phyloP scores from a whole-genome alignment of 2,329 filamentous ascomycete genomes.

The Ophiostoma himal-ulmi region DNA sequence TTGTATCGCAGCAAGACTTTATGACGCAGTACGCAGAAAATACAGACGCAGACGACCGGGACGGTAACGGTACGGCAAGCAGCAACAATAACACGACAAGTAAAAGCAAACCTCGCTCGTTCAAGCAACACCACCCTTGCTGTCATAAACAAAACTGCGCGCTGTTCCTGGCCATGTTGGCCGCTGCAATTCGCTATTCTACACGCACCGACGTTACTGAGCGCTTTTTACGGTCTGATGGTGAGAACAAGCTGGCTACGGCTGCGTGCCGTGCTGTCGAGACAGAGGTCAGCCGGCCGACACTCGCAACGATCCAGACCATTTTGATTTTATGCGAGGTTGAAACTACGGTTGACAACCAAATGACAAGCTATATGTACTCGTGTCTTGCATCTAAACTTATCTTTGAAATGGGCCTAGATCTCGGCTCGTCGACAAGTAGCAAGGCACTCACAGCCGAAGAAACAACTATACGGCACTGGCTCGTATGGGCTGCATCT shows the following conservation, averaged over 20 bases:
- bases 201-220: conserved; percentile 17
- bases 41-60: background rate
- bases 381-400: conserved; percentile 21
- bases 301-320: conserved; percentile 21
- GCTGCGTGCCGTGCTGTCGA: conserved; percentile 18
- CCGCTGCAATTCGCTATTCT: conserved; percentile 20
- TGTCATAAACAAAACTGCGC: conserved; percentile 16
- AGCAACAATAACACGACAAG: background rate
- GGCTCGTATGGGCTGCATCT: conserved; percentile 23
- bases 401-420: conserved; percentile 22
- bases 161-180: conserved; percentile 23
- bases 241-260: conserved; percentile 19
- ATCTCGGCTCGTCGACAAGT: conserved; percentile 17
- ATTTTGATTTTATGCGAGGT: conserved; percentile 22
- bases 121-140: conserved; percentile 12
- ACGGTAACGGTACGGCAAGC: background rate
- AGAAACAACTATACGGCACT: conserved; percentile 22
- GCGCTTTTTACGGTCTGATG: conserved; percentile 8
- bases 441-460: conserved; percentile 15
- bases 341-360: conserved; percentile 20
- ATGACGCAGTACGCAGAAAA: conserved; percentile 14
- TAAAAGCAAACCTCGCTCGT: background rate
- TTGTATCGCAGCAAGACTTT: conserved; percentile 19
- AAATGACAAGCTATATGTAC: conserved; percentile 24
- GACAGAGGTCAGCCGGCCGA: conserved; percentile 17